Conservation (phyloP, 139 green algal species). For the Microglena sp. region DNA sequence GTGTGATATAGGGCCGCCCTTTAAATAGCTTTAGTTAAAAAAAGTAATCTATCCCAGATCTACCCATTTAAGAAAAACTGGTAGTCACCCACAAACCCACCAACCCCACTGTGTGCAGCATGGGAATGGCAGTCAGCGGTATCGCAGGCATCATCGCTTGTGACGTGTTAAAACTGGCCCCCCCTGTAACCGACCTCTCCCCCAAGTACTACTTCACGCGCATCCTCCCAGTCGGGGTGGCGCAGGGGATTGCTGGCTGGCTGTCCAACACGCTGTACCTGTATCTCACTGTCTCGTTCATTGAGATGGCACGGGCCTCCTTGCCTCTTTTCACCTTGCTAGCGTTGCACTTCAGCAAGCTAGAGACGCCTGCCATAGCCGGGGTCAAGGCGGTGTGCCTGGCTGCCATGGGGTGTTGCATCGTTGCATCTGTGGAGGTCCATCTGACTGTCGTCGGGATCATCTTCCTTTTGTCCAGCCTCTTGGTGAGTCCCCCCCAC, state of each 20-base stretch:
- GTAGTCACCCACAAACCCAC: too few relatives aligned
- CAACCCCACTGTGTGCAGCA: too few relatives aligned
- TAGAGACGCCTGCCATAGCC: conserved; percentile 15
- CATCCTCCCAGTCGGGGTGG: conserved; percentile 16
- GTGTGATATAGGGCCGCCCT: too few relatives aligned
- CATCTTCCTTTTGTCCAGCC: too few relatives aligned
- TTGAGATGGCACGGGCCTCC: conserved; percentile 25
- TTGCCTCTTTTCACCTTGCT: conserved; percentile 22
- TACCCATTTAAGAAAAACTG: too few relatives aligned
- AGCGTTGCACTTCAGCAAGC: conserved; percentile 9
- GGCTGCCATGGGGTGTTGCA: conserved; percentile 9
- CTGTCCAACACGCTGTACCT: conserved; percentile 25
- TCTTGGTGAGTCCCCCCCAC: too few relatives aligned
- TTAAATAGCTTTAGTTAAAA: too few relatives aligned
- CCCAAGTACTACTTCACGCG: conserved; percentile 14
- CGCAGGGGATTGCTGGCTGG: conserved; percentile 7
- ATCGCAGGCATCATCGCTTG: conserved; percentile 12
- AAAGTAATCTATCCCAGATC: too few relatives aligned
- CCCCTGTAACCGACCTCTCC: background rate
- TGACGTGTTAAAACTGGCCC: conserved; percentile 10
- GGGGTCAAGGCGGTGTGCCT: conserved; percentile 18
- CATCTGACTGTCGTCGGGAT: too few relatives aligned
- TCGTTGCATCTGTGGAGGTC: conserved; percentile 17
- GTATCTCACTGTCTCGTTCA: conserved; percentile 25
- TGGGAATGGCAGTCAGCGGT: conserved; percentile 16